Evolutionary conservation across 1,284 basidiomycete species (phyloP).

Genomic region (Spongispora temasekensis): DNA sequence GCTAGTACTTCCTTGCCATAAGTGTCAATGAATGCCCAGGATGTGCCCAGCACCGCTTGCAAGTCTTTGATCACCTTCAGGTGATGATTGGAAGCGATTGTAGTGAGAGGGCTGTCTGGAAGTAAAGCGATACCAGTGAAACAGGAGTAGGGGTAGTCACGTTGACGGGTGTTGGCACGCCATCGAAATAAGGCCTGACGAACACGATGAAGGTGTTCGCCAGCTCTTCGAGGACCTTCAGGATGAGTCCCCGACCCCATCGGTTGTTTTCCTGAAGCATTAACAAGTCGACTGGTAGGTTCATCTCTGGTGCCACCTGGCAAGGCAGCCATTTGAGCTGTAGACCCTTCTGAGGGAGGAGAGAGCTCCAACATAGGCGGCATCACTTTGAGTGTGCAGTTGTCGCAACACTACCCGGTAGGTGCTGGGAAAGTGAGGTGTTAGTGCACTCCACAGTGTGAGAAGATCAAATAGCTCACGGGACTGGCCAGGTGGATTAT

Average conservation of each 20-base stretch:
- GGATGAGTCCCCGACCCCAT: background rate
- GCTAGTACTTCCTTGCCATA: slow-evolving; percentile 7
- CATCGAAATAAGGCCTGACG: slow-evolving; percentile 6
- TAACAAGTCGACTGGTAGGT: background rate
- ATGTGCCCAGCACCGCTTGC: background rate
- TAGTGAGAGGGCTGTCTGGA: slow-evolving; percentile 6
- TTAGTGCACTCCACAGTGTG: background rate
- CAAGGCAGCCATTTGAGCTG: background rate
- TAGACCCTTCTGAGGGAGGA: background rate
- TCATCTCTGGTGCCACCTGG: background rate
- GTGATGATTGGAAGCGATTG: slow-evolving; percentile 1
- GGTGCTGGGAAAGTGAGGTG: slow-evolving; percentile 3
- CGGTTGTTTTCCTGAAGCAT: slow-evolving; percentile 1
- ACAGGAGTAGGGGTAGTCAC: slow-evolving; percentile 4
- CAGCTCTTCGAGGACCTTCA: background rate
- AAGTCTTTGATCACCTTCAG: slow-evolving; percentile 1
- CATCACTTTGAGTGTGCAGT: slow-evolving; percentile 2
- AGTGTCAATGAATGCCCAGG: background rate
- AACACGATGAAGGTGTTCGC: slow-evolving; percentile 4
- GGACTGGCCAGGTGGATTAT: slow-evolving; percentile 10
- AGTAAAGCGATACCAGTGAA: slow-evolving; percentile 7
- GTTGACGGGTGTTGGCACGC: background rate
- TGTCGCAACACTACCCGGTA: slow-evolving; percentile 5
- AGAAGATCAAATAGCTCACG: background rate
- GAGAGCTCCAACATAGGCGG: background rate